Conservation (phyloP, 306 rosid genomes). For the Quercus robur region DNA sequence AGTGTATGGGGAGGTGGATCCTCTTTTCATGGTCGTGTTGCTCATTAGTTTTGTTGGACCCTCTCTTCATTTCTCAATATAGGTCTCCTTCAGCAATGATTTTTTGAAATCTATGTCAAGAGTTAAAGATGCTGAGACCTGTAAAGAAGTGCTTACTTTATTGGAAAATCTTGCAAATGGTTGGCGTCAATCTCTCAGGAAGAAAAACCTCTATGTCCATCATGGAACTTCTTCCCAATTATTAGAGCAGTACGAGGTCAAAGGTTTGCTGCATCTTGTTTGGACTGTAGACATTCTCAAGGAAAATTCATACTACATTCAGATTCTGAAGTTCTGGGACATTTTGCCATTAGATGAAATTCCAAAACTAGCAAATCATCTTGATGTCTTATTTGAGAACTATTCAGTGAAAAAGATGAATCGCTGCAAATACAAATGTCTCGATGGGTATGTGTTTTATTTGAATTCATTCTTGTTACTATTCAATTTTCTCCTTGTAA, state of each 20-base stretch:
- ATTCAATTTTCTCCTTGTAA: too few relatives aligned
- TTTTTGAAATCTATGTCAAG: constrained; percentile 1
- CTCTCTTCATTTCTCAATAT: too few relatives aligned
- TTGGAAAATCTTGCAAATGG: constrained; percentile 1
- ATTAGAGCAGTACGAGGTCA: constrained; percentile 29
- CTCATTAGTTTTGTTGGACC: background rate
- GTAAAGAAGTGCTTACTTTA: background rate
- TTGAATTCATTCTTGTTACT: too few relatives aligned
- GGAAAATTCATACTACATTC: constrained; percentile 11
- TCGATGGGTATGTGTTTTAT: constrained; percentile 10
- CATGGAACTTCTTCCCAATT: constrained; percentile 19
- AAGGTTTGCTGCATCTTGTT: constrained; percentile 8
- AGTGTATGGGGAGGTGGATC: too few relatives aligned
- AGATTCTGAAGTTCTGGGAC: constrained; percentile 32
- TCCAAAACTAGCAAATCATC: constrained; percentile 5
- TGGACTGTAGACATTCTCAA: constrained; percentile 29
- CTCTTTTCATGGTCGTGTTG: background rate
- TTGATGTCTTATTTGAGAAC: constrained; percentile 9
- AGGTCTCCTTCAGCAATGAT: background rate
- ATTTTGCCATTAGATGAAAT: constrained; percentile 3
- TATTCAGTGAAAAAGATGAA: constrained; percentile 5
- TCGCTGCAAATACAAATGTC: constrained; percentile 17
- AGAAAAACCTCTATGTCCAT: background rate
- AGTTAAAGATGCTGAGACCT: background rate
- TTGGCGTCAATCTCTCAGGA: background rate